Conservation (phyloP, 2,329 filamentous ascomycete genomes). For the Hypoxylon sp. region DNA sequence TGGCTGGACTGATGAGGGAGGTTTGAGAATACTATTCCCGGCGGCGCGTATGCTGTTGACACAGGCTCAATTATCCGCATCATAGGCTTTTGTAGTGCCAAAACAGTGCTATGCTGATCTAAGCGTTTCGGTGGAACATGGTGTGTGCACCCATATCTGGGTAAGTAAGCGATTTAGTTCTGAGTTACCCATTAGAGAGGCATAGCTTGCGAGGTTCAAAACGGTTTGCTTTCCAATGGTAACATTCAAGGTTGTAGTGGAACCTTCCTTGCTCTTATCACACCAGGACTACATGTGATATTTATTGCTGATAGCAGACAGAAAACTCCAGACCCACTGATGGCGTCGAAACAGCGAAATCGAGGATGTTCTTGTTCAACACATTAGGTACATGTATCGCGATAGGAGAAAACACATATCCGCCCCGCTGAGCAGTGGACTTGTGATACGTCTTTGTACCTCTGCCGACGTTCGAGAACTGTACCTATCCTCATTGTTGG, state of each 20-base stretch:
- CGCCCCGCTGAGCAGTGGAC: background rate
- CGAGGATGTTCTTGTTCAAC: background rate
- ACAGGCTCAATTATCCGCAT: constrained; percentile 13
- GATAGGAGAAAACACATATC: no score
- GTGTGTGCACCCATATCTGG: background rate
- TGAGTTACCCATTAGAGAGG: background rate
- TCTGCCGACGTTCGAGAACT: background rate
- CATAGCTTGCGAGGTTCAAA: constrained; percentile 13
- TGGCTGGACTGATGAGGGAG: background rate
- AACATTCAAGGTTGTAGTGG: background rate
- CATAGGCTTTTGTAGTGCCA: background rate
- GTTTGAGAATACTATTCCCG: constrained; percentile 1
- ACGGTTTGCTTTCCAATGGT: background rate
- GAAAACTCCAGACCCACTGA: background rate
- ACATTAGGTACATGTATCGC: no score
- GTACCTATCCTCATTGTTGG: background rate
- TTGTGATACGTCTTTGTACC: background rate
- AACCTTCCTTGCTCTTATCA: background rate
- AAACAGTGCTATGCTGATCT: constrained; percentile 8
- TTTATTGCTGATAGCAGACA: background rate
- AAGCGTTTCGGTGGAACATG: background rate
- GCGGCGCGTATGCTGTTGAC: background rate
- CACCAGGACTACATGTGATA: background rate
- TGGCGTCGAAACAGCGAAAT: background rate
- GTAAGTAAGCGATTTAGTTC: background rate